Percentiles rank a stretch among this genome's conserved stretches.
Conservation (phyloP, 306 rosid species). For the Cicer bijugum region DNA sequence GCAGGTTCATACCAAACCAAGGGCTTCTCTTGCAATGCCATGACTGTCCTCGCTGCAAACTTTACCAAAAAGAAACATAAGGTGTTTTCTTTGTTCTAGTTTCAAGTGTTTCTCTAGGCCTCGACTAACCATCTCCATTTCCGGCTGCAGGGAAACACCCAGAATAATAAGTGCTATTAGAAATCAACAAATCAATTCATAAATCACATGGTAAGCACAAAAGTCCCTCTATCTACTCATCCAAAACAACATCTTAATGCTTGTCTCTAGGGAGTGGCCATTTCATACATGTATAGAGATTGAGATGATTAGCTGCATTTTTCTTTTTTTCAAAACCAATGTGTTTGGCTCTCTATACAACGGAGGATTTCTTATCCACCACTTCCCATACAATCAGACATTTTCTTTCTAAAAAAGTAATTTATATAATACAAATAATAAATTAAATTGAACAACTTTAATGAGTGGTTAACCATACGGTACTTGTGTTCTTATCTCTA, state of each 20-base stretch:
- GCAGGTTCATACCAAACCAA: slow-evolving; percentile 71
- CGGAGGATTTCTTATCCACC: slow-evolving; percentile 21
- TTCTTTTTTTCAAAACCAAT: slow-evolving; percentile 17
- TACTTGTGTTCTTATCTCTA: slow-evolving; percentile 6
- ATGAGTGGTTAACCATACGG: slow-evolving; percentile 10
- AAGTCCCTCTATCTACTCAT: slow-evolving; percentile 27
- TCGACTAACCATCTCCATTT: slow-evolving; percentile 94
- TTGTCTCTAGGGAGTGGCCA: slow-evolving; percentile 27
- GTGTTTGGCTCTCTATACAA: slow-evolving; percentile 16
- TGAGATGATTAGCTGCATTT: slow-evolving; percentile 22
- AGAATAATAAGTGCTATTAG: slow-evolving; percentile 28
- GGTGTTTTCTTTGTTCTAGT: slow-evolving; percentile 71
- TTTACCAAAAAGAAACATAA: slow-evolving; percentile 66
- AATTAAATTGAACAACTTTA: not conserved
- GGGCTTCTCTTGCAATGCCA: slow-evolving; percentile 75
- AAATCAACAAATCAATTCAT: slow-evolving; percentile 22
- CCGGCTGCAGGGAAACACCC: slow-evolving; percentile 66
- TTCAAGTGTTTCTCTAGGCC: slow-evolving; percentile 82
- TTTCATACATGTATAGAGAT: slow-evolving; percentile 28
- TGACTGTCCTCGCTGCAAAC: slow-evolving; percentile 68
- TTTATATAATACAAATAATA: not conserved
- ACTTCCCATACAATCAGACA: not conserved
- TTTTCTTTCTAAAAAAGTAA: not conserved
- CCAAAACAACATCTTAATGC: slow-evolving; percentile 30
- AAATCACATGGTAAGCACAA: slow-evolving; percentile 36